Evolutionary conservation across 805 yeast species (phyloP).

Genomic region (Lachancea cidri): DNA sequence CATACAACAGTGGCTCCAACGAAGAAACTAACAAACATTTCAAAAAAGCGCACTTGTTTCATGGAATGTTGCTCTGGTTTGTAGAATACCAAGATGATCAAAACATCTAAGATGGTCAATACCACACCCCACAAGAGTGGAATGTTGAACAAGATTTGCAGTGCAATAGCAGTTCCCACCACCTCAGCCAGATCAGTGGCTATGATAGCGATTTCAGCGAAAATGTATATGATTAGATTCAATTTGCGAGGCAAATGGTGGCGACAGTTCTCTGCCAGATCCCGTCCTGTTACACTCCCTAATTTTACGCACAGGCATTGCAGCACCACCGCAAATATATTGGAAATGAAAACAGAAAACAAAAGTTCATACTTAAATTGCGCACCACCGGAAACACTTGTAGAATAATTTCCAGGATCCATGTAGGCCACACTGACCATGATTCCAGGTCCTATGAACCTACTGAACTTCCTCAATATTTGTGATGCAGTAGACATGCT

Average conservation of each 20-base stretch:
- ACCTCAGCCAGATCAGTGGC: conserved; percentile 95
- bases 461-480: conserved; percentile 42
- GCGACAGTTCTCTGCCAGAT: conserved; percentile 83
- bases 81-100: conserved; percentile 73
- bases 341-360: conserved; percentile 76
- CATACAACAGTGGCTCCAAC: conserved; percentile 74
- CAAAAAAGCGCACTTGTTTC: conserved; percentile 72
- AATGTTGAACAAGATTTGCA: conserved; percentile 67
- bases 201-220: conserved; percentile 82
- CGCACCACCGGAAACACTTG: conserved; percentile 90
- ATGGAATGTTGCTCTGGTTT: conserved; percentile 69
- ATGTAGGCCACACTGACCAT: conserved; percentile 95
- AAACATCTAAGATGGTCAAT: conserved; percentile 75
- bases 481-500: conserved; percentile 3
- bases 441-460: conserved; percentile 87
- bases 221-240: conserved; percentile 53
- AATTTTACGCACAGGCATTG: conserved; percentile 84
- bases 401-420: conserved; percentile 97
- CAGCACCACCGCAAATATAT: conserved; percentile 77
- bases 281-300: conserved; percentile 91
- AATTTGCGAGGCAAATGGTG: conserved; percentile 60
- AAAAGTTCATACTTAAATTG: conserved; percentile 72
- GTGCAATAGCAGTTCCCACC: conserved; percentile 85
- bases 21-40: conserved; percentile 61
- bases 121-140: conserved; percentile 74